These are phyloP conservation scores for Ambrosiella xylebori DNA, from an alignment of 2,329 filamentous ascomycete genomes.

Conservation along the genomic window DNA sequence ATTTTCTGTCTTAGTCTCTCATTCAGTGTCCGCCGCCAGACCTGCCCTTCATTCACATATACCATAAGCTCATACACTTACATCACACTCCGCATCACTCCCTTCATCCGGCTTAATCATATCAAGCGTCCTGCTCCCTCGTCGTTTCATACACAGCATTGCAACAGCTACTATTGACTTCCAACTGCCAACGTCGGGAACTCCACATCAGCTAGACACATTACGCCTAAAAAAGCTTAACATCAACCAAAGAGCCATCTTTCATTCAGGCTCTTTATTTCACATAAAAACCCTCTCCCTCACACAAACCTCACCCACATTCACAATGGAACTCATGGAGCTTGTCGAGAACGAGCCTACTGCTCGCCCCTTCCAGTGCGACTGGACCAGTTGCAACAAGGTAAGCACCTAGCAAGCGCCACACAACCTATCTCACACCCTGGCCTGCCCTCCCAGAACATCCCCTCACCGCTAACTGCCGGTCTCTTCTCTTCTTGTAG, in stretches of 20 bases:
- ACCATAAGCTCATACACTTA: conserved; percentile 1
- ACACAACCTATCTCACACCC: background rate
- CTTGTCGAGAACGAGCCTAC: conserved; percentile 46
- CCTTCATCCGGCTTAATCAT: background rate
- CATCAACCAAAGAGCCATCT: background rate
- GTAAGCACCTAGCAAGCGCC: conserved; percentile 22
- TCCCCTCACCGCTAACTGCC: background rate
- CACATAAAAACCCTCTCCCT: background rate
- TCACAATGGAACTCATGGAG: conserved; percentile 44
- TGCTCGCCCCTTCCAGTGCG: conserved; percentile 45
- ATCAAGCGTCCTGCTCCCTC: background rate
- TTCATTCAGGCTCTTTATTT: background rate
- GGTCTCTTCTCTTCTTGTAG: conserved; percentile 21
- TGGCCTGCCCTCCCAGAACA: background rate
- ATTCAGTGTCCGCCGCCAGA: conserved; percentile 2
- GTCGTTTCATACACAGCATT: background rate
- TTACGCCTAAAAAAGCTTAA: background rate
- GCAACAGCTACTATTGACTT: background rate
- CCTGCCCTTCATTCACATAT: conserved; percentile 5
- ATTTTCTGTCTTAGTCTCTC: background rate
- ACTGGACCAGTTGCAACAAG: conserved; percentile 45
- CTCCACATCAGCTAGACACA: too few relatives aligned
- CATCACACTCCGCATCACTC: background rate
- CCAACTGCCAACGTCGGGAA: background rate
- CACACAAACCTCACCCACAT: background rate